phyloP scores from a whole-genome alignment of 1,139 yeast genomes.

The Pichia sp. region DNA sequence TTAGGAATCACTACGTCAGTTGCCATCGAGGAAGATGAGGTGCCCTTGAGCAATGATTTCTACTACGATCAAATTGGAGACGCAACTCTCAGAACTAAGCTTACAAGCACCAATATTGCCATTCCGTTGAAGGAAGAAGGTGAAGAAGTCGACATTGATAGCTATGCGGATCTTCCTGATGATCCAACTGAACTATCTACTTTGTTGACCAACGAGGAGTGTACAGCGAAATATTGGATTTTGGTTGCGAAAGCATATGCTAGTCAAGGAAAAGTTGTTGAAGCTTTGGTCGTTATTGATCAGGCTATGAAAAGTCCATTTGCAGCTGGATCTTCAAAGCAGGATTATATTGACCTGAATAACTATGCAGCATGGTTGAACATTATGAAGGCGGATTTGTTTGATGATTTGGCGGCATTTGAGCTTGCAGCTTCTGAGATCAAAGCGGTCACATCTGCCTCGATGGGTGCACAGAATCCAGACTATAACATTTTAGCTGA shows the following conservation, averaged over 20 bases:
- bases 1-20: not conserved
- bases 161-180: conserved; percentile 71
- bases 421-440: conserved; percentile 22
- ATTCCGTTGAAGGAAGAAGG: conserved; percentile 56
- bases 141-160: conserved; percentile 68
- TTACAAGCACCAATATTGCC: conserved; percentile 21
- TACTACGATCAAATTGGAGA: conserved; percentile 10
- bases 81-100: conserved; percentile 15
- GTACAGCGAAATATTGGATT: conserved; percentile 75
- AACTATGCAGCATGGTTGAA: conserved; percentile 71
- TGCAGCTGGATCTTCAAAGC: conserved; percentile 28
- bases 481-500: conserved; percentile 22
- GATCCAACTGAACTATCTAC: conserved; percentile 79
- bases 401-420: conserved; percentile 15
- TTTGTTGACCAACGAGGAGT: conserved; percentile 70
- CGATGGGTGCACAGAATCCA: conserved; percentile 11
- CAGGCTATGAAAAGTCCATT: conserved; percentile 47
- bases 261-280: conserved; percentile 47
- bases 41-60: conserved; percentile 17
- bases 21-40: conserved; percentile 6
- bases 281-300: conserved; percentile 57
- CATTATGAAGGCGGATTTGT: conserved; percentile 33
- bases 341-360: conserved; percentile 46
- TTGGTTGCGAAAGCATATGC: conserved; percentile 79
- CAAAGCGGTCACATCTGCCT: conserved; percentile 19